Base-by-base conservation (phyloP, 306 rosid species). In the Prunus padus region DNA sequence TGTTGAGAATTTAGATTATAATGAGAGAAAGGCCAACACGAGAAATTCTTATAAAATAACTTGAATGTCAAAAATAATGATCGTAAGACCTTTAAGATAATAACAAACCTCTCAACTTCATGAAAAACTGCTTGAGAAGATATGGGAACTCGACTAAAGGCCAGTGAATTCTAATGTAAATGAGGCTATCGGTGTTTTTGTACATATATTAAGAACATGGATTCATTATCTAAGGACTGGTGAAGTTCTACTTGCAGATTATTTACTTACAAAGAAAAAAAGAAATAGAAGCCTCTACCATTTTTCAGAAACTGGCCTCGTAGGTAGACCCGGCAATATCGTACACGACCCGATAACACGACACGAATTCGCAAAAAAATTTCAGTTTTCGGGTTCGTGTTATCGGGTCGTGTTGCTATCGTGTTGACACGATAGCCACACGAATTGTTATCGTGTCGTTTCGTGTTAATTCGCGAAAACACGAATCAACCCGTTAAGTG, bases 251-350 rank as follows among this genome's bases (percentile, higher is more conserved):
- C 51, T 33, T 67, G 56, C 42, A 26, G 57, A 15, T 66, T 44
- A n/a, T 11, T 40, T 40, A 37, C 8, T 20, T 67, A 28, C 40
- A 23, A 45, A 67, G 20, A 45, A 22, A 67, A 56, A 56, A 46
- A 10, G 0, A 65, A 1, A 70, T 5, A 26, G 31, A 69, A 69
- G 47, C 25, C 12, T 13, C 46, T 52, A 92, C 97, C 97, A 44
- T 92, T 92, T 82, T 85, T 89, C 46, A 87, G 83, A 84, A 92
- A 92, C 37, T 89, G 89, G 62, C 88, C 89, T n/a, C n/a, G n/a
- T n/a, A n/a, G n/a, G n/a, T n/a, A n/a, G n/a, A n/a, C n/a, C n/a
- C n/a, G n/a, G n/a, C n/a, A n/a, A n/a, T n/a, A n/a, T n/a, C n/a
- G n/a, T n/a, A n/a, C n/a, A n/a, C n/a, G n/a, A n/a, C n/a, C n/a